Evolutionary conservation across 2,329 filamentous ascomycete species (phyloP).

Genomic region (Incumbomyces delicatus): DNA sequence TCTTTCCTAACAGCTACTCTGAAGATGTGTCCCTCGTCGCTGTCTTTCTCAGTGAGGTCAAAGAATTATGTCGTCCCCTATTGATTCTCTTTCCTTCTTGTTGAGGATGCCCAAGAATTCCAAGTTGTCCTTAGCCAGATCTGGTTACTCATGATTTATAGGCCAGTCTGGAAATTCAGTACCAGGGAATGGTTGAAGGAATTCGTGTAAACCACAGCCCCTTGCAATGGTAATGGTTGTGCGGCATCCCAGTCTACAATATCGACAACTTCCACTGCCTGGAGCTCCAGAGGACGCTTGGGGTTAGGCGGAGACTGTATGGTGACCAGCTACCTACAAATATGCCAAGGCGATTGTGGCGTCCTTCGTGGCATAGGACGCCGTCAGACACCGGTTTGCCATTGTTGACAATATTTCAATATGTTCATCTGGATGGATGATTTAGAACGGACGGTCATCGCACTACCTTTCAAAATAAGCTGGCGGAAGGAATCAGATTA

Average conservation of each 20-base stretch:
- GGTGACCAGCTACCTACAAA: no score
- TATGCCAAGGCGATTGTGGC: no score
- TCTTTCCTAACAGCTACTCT: not conserved
- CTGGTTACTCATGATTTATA: not conserved
- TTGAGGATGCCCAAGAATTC: not conserved
- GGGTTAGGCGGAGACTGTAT: no score
- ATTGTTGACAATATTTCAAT: conserved; percentile 2
- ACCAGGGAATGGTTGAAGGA: not conserved
- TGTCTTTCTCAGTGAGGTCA: not conserved
- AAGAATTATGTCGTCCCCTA: not conserved
- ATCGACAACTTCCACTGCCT: not conserved
- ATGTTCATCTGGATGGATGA: conserved; percentile 1
- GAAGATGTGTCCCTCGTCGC: not conserved
- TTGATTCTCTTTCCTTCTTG: not conserved
- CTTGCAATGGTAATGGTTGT: conserved; percentile 1
- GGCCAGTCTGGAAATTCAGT: conserved; percentile 2
- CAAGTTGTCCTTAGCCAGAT: not conserved
- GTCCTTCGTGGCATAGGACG: no score
- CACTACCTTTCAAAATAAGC: not conserved
- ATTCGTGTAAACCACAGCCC: not conserved
- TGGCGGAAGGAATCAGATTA: not conserved
- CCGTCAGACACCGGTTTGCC: not conserved
- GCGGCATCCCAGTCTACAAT: conserved; percentile 4
- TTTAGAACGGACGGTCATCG: conserved; percentile 2
- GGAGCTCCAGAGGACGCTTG: no score